Evolutionary conservation across 371 early-diverging fungal genomes (phyloP), one percentile per base, ranked within the genome.

Genomic region (Rhizomucor miehei): DNA sequence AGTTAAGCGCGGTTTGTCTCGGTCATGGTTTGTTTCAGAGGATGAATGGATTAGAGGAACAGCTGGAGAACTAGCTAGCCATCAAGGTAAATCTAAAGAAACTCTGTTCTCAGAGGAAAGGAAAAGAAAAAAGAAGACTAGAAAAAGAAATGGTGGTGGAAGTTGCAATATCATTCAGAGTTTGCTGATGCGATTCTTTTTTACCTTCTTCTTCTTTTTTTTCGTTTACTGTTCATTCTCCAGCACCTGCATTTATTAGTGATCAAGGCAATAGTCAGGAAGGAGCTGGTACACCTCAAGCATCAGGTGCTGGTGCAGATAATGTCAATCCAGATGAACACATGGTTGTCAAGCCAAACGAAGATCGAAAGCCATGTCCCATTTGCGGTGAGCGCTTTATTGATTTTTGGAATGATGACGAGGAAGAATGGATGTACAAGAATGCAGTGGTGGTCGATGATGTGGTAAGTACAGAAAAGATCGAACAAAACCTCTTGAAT

Each of bases 381-480:
- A 83, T 97, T 44, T 97, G 98, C 69, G 82, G 86, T 36, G 98
- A 97, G 66, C 76, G 82, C 47, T 87, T 97, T 66, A 77, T 88
- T 57, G 86, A 84, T 51, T 79, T 88, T 52, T 97, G 88, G 83
- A 88, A 91, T 61, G 95, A 95, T 48, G 87, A 87, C 23, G 86
- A 88, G 47, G 96, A 96, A 55, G 87, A 88, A 39, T 96, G 96
- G 96, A 87, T 90, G 77, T 87, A 88, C 50, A 83, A 86, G 41
- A 89, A 90, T 60, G 92, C 94, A 3, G 73, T 91, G 1, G 62
- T 80, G 21, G 81, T 85, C 10, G 86, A 89, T 43, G 77, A 80
- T 4, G 68, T 75, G 73, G 86, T 91, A 77, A 70, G 56, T 35
- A 49, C 13, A 20, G n/a, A 29, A 44, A 35, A 12, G 38, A 24